Conservation (phyloP, 495 filamentous ascomycete species). For the Aspergillus ostianus region DNA sequence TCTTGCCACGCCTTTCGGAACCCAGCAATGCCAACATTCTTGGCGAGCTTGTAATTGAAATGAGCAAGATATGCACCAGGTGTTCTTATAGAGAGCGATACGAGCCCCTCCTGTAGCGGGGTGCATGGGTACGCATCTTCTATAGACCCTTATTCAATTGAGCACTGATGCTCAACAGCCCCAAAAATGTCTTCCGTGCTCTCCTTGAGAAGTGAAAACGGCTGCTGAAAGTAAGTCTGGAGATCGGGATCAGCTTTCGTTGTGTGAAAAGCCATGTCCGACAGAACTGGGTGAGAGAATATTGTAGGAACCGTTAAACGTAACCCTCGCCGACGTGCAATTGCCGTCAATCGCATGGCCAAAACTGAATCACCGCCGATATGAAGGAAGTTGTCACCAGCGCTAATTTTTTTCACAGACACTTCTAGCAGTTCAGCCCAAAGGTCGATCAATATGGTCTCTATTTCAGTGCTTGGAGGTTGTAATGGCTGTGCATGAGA, state of each 20-base stretch:
- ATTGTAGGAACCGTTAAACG: neutral
- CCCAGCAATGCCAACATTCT: neutral
- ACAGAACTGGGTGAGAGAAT: neutral
- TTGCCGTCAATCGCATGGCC: neutral
- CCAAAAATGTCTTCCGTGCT: neutral
- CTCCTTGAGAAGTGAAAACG: neutral
- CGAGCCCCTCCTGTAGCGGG: neutral
- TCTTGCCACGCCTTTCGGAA: neutral
- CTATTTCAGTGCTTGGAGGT: neutral
- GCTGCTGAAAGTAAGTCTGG: neutral
- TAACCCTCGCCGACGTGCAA: neutral
- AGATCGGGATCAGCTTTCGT: neutral
- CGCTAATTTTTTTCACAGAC: neutral
- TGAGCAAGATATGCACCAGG: neutral
- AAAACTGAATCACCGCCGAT: neutral
- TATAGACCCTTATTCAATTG: neutral
- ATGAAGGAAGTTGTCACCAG: neutral
- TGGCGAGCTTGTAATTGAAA: neutral
- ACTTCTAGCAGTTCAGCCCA: neutral
- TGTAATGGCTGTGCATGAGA: neutral
- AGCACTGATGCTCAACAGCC: neutral
- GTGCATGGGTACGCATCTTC: neutral
- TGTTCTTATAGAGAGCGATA: neutral
- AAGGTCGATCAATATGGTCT: neutral
- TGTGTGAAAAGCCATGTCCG: neutral